A percentile compares a stretch with the other conserved stretches of the same genome.
Evolutionary conservation across 179 eudicot genomes (phyloP).

Genomic region (Beta macrorhiza): DNA sequence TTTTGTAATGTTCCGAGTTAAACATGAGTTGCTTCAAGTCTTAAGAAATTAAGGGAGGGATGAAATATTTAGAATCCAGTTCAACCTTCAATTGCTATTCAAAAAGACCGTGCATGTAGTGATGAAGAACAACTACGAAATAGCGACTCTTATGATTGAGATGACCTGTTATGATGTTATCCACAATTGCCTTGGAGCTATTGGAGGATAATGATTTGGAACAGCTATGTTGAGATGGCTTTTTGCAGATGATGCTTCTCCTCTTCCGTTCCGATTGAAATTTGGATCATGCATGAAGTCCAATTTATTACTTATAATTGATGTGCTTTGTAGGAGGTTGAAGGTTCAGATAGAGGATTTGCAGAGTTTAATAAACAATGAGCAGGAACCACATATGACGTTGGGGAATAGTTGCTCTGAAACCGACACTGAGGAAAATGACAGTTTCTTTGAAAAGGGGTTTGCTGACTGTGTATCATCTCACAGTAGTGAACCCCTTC

Average conservation of each 20-base stretch:
- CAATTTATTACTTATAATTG: constrained; percentile 9
- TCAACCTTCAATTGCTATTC: background rate
- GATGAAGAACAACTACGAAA: background rate
- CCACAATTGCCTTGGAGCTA: background rate
- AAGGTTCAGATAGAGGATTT: constrained; percentile 54
- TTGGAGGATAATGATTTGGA: background rate
- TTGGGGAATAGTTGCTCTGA: constrained; percentile 68
- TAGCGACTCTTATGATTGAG: background rate
- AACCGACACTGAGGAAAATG: constrained; percentile 69
- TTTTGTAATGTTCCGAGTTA: too few species aligned
- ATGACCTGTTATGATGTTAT: background rate
- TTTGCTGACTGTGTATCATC: constrained; percentile 45
- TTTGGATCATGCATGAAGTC: background rate
- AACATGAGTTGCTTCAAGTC: background rate
- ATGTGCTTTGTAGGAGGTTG: constrained; percentile 49
- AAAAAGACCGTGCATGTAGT: background rate
- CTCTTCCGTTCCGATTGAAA: background rate
- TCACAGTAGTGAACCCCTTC: constrained; percentile 32
- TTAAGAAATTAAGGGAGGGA: background rate
- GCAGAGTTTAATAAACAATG: constrained; percentile 39
- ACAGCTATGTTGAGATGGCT: too few species aligned
- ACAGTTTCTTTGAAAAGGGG: constrained; percentile 31
- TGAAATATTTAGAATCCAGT: background rate
- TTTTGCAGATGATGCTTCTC: too few species aligned
- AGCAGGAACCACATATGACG: constrained; percentile 28